A percentile compares a stretch with the other conserved stretches of the same genome.
These are phyloP conservation scores for Colletotrichum caudatum DNA, from an alignment of 2,329 filamentous ascomycete species.

Conservation along the genomic window DNA sequence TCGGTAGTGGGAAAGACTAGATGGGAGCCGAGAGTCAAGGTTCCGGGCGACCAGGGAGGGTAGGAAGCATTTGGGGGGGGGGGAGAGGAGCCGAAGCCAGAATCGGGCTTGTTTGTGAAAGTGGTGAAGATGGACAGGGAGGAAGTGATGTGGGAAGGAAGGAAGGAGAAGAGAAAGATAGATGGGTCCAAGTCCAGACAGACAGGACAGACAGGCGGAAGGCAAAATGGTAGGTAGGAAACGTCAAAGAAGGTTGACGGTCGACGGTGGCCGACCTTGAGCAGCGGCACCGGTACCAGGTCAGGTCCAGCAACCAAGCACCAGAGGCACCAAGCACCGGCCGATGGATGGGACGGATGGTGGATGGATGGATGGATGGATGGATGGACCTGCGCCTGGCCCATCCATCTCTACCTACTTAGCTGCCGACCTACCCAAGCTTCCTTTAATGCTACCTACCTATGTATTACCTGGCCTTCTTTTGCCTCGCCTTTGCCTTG, in stretches of 20 bases:
- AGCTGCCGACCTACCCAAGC: background rate
- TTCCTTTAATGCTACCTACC: background rate
- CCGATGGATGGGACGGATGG: slow-evolving; percentile 5
- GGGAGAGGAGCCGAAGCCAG: background rate
- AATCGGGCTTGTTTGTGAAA: slow-evolving; percentile 39
- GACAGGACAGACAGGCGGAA: slow-evolving; percentile 42
- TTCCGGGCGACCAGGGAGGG: slow-evolving; percentile 36
- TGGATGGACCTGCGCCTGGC: slow-evolving; percentile 15
- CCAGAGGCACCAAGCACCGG: slow-evolving; percentile 23
- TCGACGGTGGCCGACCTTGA: slow-evolving; percentile 14
- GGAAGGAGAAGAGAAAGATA: slow-evolving; percentile 40
- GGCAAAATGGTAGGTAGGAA: slow-evolving; percentile 41
- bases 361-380: slow-evolving; percentile 2
- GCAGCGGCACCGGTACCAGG: slow-evolving; percentile 16
- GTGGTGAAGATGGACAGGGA: slow-evolving; percentile 42
- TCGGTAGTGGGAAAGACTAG: slow-evolving; percentile 21
- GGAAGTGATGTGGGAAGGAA: slow-evolving; percentile 42
- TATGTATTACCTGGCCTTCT: slow-evolving; percentile 6
- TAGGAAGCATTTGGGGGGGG: slow-evolving; percentile 14
- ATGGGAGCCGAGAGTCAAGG: slow-evolving; percentile 31
- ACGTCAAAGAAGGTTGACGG: slow-evolving; percentile 38
- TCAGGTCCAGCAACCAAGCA: slow-evolving; percentile 12
- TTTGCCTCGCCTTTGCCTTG: slow-evolving; percentile 17
- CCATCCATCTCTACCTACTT: slow-evolving; percentile 5
- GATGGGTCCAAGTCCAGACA: slow-evolving; percentile 20